Base-by-base conservation (phyloP, 1,284 basidiomycete genomes). In the Ceratobasidium sp. region DNA sequence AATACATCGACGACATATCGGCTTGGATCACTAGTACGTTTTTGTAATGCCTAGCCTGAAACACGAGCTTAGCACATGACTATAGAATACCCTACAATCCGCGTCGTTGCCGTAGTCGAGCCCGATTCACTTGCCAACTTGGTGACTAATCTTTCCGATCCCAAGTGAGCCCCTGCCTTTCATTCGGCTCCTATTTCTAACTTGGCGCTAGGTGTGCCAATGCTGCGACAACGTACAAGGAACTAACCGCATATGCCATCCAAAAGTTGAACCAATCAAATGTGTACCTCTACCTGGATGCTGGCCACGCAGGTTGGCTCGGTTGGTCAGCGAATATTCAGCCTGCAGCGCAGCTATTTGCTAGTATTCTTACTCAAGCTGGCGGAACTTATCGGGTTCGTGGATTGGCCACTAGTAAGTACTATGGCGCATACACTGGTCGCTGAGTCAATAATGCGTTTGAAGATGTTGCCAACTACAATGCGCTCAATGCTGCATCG, bases 261-360 rank as follows among this genome's bases (percentile, higher is more conserved):
- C 79, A 84, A 75, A 81, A 84, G 74, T 81, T 88, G 71, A 80
- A 82, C 72, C 73, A 81, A 45, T 82, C 84, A 62, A 84, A 72
- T 58, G 34, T 73, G 50, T 71, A 72, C 60, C 65, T 73, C 13
- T 73, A 72, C 60, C 53, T 72, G 49, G 72, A 87, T 75, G 86
- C 86, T 73, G 86, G 86, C 43, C 86, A 88, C 73, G 86, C 85
- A 56, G 86, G 86, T 52, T 89, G 87, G 87, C 81, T 88, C 71
- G 86, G 87, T 53, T 88, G 86, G 86, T 79, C 85, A 71, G 85
- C 86, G 54, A 88, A 88, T 79, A 77, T 87, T 27, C 43, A 45
- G 43, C 86, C 86, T 60, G 86, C 86, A 60, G 86, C 86, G 38
- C 78, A 82, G 72, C 79, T 87, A 69, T 87, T 86, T 76, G 75